Conservation (phyloP, 352 stramenopile genomes). For the Pythium monospermum region DNA sequence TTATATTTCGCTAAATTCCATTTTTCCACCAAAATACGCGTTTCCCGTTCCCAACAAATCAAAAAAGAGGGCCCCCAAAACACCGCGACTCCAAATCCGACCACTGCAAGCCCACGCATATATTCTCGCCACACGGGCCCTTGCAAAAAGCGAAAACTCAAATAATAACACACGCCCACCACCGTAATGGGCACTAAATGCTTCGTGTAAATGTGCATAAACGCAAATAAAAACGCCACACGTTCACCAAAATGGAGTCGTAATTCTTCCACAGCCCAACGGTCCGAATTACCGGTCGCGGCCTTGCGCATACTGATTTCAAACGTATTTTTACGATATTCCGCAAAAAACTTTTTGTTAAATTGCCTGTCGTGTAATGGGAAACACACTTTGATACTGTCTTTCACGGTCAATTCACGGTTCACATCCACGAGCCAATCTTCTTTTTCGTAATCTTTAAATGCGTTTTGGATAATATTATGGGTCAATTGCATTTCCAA, state of each 20-base stretch:
- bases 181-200: conserved; percentile 67
- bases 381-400: conserved; percentile 79
- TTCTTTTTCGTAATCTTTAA: conserved; percentile 85
- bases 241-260: conserved; percentile 85
- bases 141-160: conserved; percentile 60
- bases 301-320: conserved; percentile 64
- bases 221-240: conserved; percentile 86
- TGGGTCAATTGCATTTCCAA: conserved; percentile 83
- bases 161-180: conserved; percentile 68
- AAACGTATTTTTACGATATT: conserved; percentile 82
- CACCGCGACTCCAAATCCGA: conserved; percentile 68
- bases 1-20: conserved; percentile 88
- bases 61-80: conserved; percentile 84
- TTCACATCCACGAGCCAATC: conserved; percentile 85
- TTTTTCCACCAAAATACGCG: conserved; percentile 82
- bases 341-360: conserved; percentile 85
- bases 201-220: conserved; percentile 90
- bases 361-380: conserved; percentile 80
- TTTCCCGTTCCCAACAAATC: conserved; percentile 83
- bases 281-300: conserved; percentile 70
- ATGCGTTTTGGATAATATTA: conserved; percentile 87
- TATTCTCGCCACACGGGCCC: conserved; percentile 66
- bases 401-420: conserved; percentile 70
- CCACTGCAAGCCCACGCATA: conserved; percentile 54
- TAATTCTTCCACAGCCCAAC: conserved; percentile 82